A percentile compares a stretch with the other conserved stretches of the same genome.
phyloP scores from a whole-genome alignment of 352 stramenopile genomes.

The Globisporangium okanoganense region DNA sequence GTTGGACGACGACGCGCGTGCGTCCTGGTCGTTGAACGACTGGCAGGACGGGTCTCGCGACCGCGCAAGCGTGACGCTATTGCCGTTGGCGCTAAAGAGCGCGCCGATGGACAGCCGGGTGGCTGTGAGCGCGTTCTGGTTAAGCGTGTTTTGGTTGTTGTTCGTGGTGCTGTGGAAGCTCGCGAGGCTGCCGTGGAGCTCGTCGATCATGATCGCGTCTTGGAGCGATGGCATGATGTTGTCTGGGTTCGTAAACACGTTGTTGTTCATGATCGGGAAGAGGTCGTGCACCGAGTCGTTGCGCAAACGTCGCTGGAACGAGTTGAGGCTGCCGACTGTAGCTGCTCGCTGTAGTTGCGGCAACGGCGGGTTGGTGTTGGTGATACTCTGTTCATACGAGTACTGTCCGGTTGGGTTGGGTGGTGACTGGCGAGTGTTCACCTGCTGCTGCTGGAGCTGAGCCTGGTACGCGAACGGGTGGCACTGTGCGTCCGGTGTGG shows the following conservation, averaged over 20 bases:
- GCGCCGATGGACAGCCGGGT: slow-evolving; percentile 14
- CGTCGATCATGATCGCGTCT: slow-evolving; percentile 74
- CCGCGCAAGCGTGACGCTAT: slow-evolving; percentile 1
- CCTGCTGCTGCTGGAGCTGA: slow-evolving; percentile 8
- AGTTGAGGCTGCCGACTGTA: background rate
- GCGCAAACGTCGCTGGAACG: slow-evolving; percentile 17
- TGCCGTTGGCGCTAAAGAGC: slow-evolving; percentile 5
- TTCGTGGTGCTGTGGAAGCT: slow-evolving; percentile 10
- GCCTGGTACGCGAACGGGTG: slow-evolving; percentile 8
- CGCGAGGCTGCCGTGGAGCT: slow-evolving; percentile 34
- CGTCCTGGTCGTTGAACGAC: slow-evolving; percentile 19
- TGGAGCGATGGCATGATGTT: slow-evolving; percentile 75
- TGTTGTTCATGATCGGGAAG: slow-evolving; percentile 55
- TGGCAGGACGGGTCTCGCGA: slow-evolving; percentile 19
- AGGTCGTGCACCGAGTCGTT: slow-evolving; percentile 57
- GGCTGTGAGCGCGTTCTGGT: background rate
- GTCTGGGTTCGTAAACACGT: slow-evolving; percentile 65
- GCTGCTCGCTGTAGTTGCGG: slow-evolving; percentile 16
- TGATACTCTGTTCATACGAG: slow-evolving; percentile 14
- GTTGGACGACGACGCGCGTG: slow-evolving; percentile 11
- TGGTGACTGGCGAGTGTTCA: background rate
- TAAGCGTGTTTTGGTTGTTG: slow-evolving; percentile 2
- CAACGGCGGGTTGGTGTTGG: slow-evolving; percentile 17
- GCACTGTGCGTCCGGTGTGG: background rate
- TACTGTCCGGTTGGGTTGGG: background rate